Base-by-base conservation (phyloP, 1,284 basidiomycete genomes). In the Cryptococcus sp. region DNA sequence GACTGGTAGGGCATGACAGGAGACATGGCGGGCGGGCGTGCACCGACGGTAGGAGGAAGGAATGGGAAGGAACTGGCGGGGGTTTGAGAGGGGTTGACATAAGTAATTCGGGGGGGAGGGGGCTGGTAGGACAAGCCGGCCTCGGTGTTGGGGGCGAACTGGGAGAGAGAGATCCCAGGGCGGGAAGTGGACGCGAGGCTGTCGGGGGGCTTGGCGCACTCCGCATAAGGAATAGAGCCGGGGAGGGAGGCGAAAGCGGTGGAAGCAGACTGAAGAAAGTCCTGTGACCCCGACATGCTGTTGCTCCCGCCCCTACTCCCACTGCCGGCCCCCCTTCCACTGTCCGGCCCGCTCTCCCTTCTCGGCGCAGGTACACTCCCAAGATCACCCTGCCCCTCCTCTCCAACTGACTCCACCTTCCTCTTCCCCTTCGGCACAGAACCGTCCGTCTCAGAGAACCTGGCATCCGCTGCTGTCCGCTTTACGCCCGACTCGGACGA, bases 21-120 rank as follows among this genome's bases (percentile, higher is more conserved):
- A 8, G 61, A 28, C 9, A 62, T 54, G 3, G 62, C 45, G 18
- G 56, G 50, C 4, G 64, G 50, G 6, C 61, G 53, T 24, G 51
- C 53, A 18, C 63, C 59, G 51, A 65, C 66, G 13, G 62, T 46
- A 12, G 63, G 49, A 15, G 63, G 46, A 36, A 63, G 51, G 45
- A 62, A 63, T 12, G 67, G 57, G 58, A 62, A 62, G 5, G 56
- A 39, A 24, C 50, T 46, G n/a, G 65, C 55, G 16, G 61, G 56
- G 8, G 60, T 67, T 23, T 67, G 66, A 0, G 69, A 69, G 15
- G 70, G 70, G 55, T 71, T 71, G 46, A 71, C 64, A 50, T 71
- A 71, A 36, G 70, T 69, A 40, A 64, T 57, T 36, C 66, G 59
- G 13, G 57, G 53, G n/a, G 39, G 52, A 33, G 28, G 28, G 21